Evolutionary conservation across 306 rosid species (phyloP).

Genomic region (Prunus davidiana): DNA sequence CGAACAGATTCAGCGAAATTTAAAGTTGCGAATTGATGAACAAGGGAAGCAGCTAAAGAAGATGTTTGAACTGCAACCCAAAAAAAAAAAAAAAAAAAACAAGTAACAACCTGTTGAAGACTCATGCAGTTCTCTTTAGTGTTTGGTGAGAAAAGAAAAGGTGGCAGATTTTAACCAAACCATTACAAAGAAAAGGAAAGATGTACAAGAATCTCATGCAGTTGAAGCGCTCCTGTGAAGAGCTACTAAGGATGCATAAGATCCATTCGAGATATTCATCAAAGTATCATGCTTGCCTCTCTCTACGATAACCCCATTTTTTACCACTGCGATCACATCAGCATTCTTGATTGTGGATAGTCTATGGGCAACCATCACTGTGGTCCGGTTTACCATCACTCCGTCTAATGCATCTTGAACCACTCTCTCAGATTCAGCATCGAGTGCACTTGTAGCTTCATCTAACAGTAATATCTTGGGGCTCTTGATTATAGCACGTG

Average conservation of each 20-base stretch:
- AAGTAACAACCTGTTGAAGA: constrained; percentile 15
- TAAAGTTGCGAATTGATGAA: constrained; percentile 42
- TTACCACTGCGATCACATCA: constrained; percentile 77
- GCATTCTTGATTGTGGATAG: constrained; percentile 83
- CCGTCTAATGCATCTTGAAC: constrained; percentile 86
- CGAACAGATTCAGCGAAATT: constrained; percentile 33
- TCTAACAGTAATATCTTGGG: constrained; percentile 75
- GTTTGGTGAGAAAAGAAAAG: neutral
- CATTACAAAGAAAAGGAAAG: too few relatives aligned
- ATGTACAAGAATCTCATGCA: constrained; percentile 15
- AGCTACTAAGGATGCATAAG: constrained; percentile 78
- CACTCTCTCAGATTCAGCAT: constrained; percentile 83
- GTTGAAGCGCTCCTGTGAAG: constrained; percentile 64
- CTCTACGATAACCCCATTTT: constrained; percentile 79
- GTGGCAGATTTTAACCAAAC: too few relatives aligned
- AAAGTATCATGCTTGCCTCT: constrained; percentile 71
- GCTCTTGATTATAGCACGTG: constrained; percentile 74
- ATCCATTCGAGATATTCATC: constrained; percentile 56
- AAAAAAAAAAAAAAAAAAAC: neutral
- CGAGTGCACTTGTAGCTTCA: constrained; percentile 90
- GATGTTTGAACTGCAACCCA: constrained; percentile 40
- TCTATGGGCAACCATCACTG: constrained; percentile 81
- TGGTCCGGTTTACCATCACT: constrained; percentile 76
- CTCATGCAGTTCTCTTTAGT: neutral
- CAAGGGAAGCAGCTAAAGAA: constrained; percentile 41